Percentiles rank a stretch among this genome's conserved stretches.
These are phyloP conservation scores for Cardiospermum halicacabum DNA, from an alignment of 345 rosid species.

Conservation along the genomic window DNA sequence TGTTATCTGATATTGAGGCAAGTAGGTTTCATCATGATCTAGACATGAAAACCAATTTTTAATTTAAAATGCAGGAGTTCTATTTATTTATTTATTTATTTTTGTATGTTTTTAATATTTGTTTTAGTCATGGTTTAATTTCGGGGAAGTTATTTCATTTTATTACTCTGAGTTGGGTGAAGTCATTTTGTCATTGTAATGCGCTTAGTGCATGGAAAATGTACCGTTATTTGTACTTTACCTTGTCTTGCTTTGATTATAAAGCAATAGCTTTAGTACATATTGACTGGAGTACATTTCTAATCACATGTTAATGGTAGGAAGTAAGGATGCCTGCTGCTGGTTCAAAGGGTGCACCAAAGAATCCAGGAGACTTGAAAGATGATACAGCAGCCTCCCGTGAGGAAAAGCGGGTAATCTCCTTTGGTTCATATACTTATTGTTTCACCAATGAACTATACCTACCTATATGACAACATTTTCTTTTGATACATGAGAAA, in stretches of 20 bases:
- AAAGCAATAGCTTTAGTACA: background rate
- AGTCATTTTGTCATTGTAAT: background rate
- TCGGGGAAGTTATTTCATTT: too few species aligned
- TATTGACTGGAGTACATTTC: slow-evolving; percentile 9
- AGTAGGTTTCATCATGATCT: background rate
- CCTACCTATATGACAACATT: background rate
- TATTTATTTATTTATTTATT: too few species aligned
- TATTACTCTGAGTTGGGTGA: background rate
- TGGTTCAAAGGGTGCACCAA: slow-evolving; percentile 73
- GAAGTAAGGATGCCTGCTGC: slow-evolving; percentile 99
- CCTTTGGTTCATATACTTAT: background rate
- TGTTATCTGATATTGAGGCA: background rate
- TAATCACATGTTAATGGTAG: slow-evolving; percentile 38
- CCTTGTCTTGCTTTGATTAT: slow-evolving; percentile 5
- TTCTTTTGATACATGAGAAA: background rate
- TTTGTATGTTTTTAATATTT: too few species aligned
- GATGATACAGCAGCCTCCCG: slow-evolving; percentile 84
- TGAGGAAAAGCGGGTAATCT: slow-evolving; percentile 76
- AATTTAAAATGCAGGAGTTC: background rate
- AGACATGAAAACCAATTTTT: background rate
- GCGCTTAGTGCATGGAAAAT: background rate
- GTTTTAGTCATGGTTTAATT: background rate
- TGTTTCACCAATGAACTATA: background rate
- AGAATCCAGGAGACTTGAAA: slow-evolving; percentile 68
- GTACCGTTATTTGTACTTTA: slow-evolving; percentile 10